Percentiles rank a stretch among this genome's conserved stretches.
phyloP scores from a whole-genome alignment of 768 basidiomycete genomes.

The Agaricus blazei region DNA sequence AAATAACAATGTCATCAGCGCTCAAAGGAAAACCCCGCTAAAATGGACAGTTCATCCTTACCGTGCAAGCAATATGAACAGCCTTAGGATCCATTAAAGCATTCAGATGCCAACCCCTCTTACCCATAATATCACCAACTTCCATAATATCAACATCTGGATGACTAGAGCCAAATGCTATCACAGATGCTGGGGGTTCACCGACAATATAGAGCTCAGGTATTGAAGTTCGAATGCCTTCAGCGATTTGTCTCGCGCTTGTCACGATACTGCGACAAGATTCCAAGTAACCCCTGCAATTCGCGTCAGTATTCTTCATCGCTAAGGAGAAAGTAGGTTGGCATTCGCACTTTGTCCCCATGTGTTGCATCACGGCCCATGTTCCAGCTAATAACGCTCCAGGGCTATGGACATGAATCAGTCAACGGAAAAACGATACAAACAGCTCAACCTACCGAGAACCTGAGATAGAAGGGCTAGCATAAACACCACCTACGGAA shows the following conservation, averaged over 20 bases:
- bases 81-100: conserved; percentile 74
- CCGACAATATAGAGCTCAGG: conserved; percentile 88
- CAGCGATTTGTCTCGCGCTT: conserved; percentile 65
- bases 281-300: conserved; percentile 72
- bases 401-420: conserved; percentile 43
- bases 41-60: conserved; percentile 30
- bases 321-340: conserved; percentile 1
- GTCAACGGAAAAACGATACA: neutral
- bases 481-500: conserved; percentile 77
- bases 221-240: conserved; percentile 59
- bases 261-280: conserved; percentile 83
- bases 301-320: neutral
- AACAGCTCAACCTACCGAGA: conserved; percentile 57
- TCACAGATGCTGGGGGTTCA: conserved; percentile 82
- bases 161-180: conserved; percentile 76
- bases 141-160: conserved; percentile 70
- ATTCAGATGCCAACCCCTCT: conserved; percentile 89
- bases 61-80: conserved; percentile 92
- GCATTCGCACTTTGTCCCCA: conserved; percentile 74
- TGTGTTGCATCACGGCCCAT: conserved; percentile 95
- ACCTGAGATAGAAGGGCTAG: conserved; percentile 83
- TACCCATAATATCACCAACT: conserved; percentile 85
- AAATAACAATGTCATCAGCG: conserved; percentile 1
- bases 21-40: neutral
- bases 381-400: conserved; percentile 91